Percentiles rank a stretch among this genome's conserved stretches.
Evolutionary conservation across 805 yeast genomes (phyloP).

Genomic region (Cyberlindnera galapagoensis): DNA sequence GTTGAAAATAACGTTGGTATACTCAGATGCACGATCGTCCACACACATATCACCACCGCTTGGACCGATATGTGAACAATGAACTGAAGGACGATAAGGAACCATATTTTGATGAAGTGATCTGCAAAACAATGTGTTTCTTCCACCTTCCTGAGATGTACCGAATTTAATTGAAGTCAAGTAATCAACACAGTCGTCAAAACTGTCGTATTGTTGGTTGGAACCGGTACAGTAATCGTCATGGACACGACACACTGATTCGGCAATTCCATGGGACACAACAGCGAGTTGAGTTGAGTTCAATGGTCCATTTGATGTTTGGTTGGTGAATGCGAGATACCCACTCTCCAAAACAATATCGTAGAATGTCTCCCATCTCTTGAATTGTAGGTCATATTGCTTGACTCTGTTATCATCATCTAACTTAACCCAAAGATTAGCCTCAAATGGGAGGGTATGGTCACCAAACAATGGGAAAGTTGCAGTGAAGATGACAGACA

Average conservation of each 20-base stretch:
- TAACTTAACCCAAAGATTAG: slow-evolving; percentile 12
- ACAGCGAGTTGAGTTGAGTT: not conserved
- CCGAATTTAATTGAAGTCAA: slow-evolving; percentile 14
- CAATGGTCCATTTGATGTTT: not conserved
- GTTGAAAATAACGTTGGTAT: slow-evolving; percentile 3
- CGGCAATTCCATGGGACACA: slow-evolving; percentile 4
- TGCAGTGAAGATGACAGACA: slow-evolving; percentile 10
- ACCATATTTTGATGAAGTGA: slow-evolving; percentile 23
- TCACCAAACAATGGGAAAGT: slow-evolving; percentile 10
- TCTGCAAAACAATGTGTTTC: slow-evolving; percentile 22
- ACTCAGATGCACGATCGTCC: slow-evolving; percentile 14
- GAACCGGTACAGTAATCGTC: slow-evolving; percentile 16
- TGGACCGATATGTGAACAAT: slow-evolving; percentile 23
- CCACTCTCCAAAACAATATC: slow-evolving; percentile 8
- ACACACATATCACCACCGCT: slow-evolving; percentile 23
- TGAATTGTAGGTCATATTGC: slow-evolving; percentile 18
- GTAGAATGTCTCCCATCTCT: slow-evolving; percentile 15
- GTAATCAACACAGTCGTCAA: slow-evolving; percentile 11
- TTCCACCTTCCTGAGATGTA: slow-evolving; percentile 21
- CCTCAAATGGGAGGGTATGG: slow-evolving; percentile 14
- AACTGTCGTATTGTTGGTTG: slow-evolving; percentile 13
- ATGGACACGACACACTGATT: slow-evolving; percentile 18
- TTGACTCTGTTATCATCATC: slow-evolving; percentile 8
- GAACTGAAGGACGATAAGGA: slow-evolving; percentile 18
- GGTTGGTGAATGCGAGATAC: slow-evolving; percentile 3